These are phyloP conservation scores for Hericium rajendrae DNA, from an alignment of 768 basidiomycete genomes.

Conservation along the genomic window DNA sequence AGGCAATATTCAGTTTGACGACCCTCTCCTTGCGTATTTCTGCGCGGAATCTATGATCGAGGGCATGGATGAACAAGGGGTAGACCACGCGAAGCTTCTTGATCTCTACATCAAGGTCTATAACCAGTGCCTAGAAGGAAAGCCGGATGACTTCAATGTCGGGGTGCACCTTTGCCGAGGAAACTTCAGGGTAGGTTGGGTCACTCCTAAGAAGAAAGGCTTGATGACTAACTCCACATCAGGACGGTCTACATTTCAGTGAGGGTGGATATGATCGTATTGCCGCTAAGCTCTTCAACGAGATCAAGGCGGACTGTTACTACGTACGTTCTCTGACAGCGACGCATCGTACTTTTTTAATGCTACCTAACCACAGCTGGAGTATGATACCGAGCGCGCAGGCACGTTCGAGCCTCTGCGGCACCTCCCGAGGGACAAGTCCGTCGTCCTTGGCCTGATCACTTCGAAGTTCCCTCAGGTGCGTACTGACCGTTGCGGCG, in stretches of 20 bases:
- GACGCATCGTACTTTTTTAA: background rate
- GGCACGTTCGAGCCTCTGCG: slow-evolving; percentile 51
- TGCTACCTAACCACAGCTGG: slow-evolving; percentile 27
- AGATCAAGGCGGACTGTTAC: slow-evolving; percentile 45
- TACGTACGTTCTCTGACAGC: slow-evolving; percentile 22
- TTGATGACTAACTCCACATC: background rate
- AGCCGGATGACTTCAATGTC: slow-evolving; percentile 44
- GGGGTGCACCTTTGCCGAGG: slow-evolving; percentile 55
- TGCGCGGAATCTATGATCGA: slow-evolving; percentile 47
- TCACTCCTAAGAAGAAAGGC: background rate
- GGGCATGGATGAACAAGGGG: slow-evolving; percentile 49
- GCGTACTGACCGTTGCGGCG: too few relatives aligned
- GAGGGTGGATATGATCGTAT: slow-evolving; percentile 54
- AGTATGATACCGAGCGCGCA: slow-evolving; percentile 57
- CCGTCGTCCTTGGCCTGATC: slow-evolving; percentile 32
- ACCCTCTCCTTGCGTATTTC: slow-evolving; percentile 48
- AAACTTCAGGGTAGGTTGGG: slow-evolving; percentile 18
- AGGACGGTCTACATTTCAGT: slow-evolving; percentile 41
- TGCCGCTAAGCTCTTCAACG: slow-evolving; percentile 44
- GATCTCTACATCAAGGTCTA: slow-evolving; percentile 58
- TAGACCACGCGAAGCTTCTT: slow-evolving; percentile 55
- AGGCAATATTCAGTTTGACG: slow-evolving; percentile 36
- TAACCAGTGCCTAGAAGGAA: slow-evolving; percentile 42
- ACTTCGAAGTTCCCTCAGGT: slow-evolving; percentile 31
- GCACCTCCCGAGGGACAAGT: slow-evolving; percentile 36